These are phyloP conservation scores for Gentiana dahurica DNA, from an alignment of 257 asterid species.

Conservation along the genomic window DNA sequence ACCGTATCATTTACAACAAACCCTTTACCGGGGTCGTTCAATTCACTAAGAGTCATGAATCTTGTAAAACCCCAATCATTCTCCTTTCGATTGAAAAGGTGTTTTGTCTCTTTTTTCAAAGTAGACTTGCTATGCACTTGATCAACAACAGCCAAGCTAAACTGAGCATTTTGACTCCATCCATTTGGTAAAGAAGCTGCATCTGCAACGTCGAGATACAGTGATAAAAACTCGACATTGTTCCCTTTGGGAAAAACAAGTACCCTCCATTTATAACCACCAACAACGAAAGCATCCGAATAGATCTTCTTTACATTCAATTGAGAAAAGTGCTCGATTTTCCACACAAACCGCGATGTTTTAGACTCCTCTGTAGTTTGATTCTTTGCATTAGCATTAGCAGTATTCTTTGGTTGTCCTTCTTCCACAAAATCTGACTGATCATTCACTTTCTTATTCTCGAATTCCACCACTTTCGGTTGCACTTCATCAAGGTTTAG, in stretches of 20 bases:
- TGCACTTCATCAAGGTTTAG: too few relatives aligned
- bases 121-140: constrained; percentile 52
- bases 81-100: too few relatives aligned
- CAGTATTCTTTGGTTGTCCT: constrained; percentile 8
- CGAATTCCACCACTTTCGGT: too few relatives aligned
- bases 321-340: constrained; percentile 63
- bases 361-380: constrained; percentile 66
- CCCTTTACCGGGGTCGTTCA: too few relatives aligned
- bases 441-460: too few relatives aligned
- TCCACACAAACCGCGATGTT: constrained; percentile 73
- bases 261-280: constrained; percentile 85
- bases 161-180: constrained; percentile 83
- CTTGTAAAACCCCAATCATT: too few relatives aligned
- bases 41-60: too few relatives aligned
- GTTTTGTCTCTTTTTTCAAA: constrained; percentile 31
- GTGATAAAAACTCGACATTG: constrained; percentile 72
- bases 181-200: constrained; percentile 63
- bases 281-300: constrained; percentile 64
- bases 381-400: constrained; percentile 21
- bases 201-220: constrained; percentile 87
- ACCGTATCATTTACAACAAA: too few relatives aligned
- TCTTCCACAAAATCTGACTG: constrained; percentile 60
- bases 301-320: constrained; percentile 64
- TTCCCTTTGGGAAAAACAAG: constrained; percentile 86
- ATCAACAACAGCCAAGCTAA: constrained; percentile 77